Percentiles rank a stretch among this genome's conserved stretches.
phyloP scores from a whole-genome alignment of 495 filamentous ascomycete genomes.

The Aspergillus leporis region DNA sequence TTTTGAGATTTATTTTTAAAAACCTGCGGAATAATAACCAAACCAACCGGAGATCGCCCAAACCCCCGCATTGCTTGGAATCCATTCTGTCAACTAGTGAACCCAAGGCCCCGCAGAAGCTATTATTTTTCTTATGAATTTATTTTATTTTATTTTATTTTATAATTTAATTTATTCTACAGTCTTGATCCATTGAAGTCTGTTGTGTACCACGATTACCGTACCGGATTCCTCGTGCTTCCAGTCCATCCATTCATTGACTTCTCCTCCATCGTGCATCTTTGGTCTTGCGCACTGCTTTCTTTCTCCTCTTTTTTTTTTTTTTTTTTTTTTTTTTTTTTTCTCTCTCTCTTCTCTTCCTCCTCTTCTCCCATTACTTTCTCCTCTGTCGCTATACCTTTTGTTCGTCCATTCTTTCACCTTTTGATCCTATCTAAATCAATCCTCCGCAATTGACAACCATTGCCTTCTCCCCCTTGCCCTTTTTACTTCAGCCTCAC shows the following conservation, averaged over 20 bases:
- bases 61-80: conserved; percentile 24
- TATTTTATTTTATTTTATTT: conserved; percentile 3
- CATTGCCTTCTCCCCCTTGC: conserved; percentile 17
- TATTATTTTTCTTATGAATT: neutral
- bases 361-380: conserved; percentile 11
- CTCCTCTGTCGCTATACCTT: conserved; percentile 9
- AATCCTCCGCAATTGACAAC: conserved; percentile 25
- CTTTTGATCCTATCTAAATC: conserved; percentile 14
- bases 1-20: conserved; percentile 3
- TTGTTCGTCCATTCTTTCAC: conserved; percentile 9
- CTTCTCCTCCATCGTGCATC: conserved; percentile 16
- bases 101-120: conserved; percentile 22
- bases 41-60: conserved; percentile 18
- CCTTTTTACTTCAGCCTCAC: conserved; percentile 18
- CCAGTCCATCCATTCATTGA: conserved; percentile 10
- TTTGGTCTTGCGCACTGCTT: conserved; percentile 15
- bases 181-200: neutral
- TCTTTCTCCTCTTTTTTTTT: conserved; percentile 20
- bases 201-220: conserved; percentile 3
- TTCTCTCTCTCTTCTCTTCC: conserved; percentile 12
- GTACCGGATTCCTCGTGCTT: conserved; percentile 12
- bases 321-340: conserved; percentile 11
- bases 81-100: conserved; percentile 16
- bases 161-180: too few species aligned
- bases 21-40: neutral